Percentiles rank a stretch among this genome's conserved stretches.
phyloP scores from a whole-genome alignment of 495 filamentous ascomycete genomes.

The Daldinia childiae region DNA sequence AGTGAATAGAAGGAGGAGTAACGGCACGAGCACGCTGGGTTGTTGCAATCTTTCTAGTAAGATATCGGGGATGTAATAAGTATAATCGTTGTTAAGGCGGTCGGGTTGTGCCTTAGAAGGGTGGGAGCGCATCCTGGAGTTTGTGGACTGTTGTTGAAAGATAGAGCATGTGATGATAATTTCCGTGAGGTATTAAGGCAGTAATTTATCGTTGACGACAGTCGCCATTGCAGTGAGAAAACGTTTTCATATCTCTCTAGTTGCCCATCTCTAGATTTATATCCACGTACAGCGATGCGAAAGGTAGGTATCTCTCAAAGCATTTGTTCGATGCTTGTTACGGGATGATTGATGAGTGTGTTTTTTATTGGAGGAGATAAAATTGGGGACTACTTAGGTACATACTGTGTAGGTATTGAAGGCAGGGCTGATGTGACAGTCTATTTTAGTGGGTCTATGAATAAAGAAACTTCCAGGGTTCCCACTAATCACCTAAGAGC shows the following conservation, averaged over 20 bases:
- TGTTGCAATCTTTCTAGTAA: slow-evolving; percentile 47
- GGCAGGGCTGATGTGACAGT: slow-evolving; percentile 32
- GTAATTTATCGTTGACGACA: slow-evolving; percentile 9
- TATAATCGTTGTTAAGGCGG: slow-evolving; percentile 28
- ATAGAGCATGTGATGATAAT: slow-evolving; percentile 40
- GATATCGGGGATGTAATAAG: slow-evolving; percentile 31
- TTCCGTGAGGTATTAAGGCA: slow-evolving; percentile 37
- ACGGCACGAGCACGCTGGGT: slow-evolving; percentile 50
- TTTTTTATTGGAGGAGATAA: slow-evolving; percentile 18
- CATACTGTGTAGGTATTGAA: neutral
- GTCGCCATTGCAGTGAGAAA: slow-evolving; percentile 32
- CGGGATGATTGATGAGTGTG: neutral
- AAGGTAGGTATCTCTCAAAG: slow-evolving; percentile 12
- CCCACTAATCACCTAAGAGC: neutral
- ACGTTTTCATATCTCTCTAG: slow-evolving; percentile 8
- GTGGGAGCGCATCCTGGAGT: slow-evolving; percentile 45
- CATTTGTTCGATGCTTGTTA: slow-evolving; percentile 2
- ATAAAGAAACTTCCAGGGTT: neutral
- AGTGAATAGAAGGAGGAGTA: slow-evolving; percentile 52
- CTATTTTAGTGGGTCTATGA: slow-evolving; percentile 20
- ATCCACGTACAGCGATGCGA: slow-evolving; percentile 21
- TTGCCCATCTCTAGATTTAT: neutral
- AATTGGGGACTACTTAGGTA: slow-evolving; percentile 2
- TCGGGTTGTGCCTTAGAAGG: slow-evolving; percentile 41
- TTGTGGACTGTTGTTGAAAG: slow-evolving; percentile 10